Conservation (phyloP, 2,329 filamentous ascomycete species). For the Allantophomopsis cytisporea region DNA sequence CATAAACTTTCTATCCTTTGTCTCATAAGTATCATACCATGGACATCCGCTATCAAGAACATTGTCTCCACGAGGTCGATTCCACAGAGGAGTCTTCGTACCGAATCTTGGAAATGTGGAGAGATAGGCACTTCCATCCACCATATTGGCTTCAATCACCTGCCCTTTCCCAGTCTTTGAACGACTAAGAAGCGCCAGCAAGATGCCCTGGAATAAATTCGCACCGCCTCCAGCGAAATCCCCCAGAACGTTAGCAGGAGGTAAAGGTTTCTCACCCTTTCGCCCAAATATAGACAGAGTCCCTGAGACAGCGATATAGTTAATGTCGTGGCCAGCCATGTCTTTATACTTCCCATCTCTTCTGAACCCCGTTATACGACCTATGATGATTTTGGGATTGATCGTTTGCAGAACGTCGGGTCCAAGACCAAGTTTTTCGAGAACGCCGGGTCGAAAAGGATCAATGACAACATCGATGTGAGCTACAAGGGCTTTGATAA, state of each 20-base stretch:
- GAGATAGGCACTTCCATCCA: slow-evolving; percentile 73
- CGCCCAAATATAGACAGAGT: slow-evolving; percentile 66
- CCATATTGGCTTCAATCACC: slow-evolving; percentile 94
- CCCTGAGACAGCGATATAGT: slow-evolving; percentile 84
- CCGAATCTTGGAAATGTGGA: slow-evolving; percentile 63
- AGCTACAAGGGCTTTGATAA: slow-evolving; percentile 52
- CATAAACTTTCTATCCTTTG: slow-evolving; percentile 64
- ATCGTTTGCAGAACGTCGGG: slow-evolving; percentile 48
- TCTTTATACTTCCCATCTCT: slow-evolving; percentile 70
- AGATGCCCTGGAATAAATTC: slow-evolving; percentile 66
- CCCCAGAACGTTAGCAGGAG: slow-evolving; percentile 73
- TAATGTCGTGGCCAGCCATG: slow-evolving; percentile 95
- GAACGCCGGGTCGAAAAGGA: slow-evolving; percentile 80
- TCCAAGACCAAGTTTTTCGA: slow-evolving; percentile 71
- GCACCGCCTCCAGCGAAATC: slow-evolving; percentile 89
- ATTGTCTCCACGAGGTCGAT: slow-evolving; percentile 56
- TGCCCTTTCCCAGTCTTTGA: slow-evolving; percentile 57
- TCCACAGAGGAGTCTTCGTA: slow-evolving; percentile 49
- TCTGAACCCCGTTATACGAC: slow-evolving; percentile 80
- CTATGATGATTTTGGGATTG: slow-evolving; percentile 70
- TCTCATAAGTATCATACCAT: slow-evolving; percentile 84
- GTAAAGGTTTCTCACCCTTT: slow-evolving; percentile 52
- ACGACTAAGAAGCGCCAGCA: slow-evolving; percentile 64
- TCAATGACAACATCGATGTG: slow-evolving; percentile 74
- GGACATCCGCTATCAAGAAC: slow-evolving; percentile 73